phyloP scores from a whole-genome alignment of 2,329 filamentous ascomycete genomes.

The Sclerotinia borealis region DNA sequence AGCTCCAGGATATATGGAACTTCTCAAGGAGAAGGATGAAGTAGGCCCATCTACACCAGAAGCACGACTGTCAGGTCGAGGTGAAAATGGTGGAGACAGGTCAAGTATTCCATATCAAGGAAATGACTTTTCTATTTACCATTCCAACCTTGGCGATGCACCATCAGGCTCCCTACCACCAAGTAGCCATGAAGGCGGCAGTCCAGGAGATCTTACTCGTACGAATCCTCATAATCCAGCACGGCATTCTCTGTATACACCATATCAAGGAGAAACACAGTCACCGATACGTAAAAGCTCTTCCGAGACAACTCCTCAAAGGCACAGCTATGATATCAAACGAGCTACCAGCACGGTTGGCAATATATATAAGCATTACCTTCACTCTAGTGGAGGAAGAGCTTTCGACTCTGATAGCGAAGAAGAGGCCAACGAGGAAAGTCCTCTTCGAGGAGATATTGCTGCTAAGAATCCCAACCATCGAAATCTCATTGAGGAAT shows the following conservation, averaged over 20 bases:
- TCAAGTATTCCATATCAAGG: background rate
- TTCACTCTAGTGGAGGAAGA: conserved; percentile 10
- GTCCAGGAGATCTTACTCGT: conserved; percentile 1
- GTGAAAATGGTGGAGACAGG: background rate
- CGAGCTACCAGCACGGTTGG: conserved; percentile 27
- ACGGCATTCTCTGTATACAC: conserved; percentile 8
- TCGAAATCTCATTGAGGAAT: background rate
- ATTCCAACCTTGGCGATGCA: conserved; percentile 8
- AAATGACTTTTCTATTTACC: conserved; percentile 10
- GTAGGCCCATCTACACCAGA: background rate
- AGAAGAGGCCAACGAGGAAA: conserved; percentile 8
- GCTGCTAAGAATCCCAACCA: background rate
- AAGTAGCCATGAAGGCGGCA: conserved; percentile 6
- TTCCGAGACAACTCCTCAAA: conserved; percentile 11
- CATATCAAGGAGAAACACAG: background rate
- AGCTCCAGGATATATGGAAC: background rate
- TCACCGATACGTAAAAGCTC: conserved; percentile 11
- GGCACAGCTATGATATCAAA: conserved; percentile 10
- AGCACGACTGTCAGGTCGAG: background rate
- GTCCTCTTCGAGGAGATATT: background rate
- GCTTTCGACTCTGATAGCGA: conserved; percentile 7
- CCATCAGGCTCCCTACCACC: conserved; percentile 8
- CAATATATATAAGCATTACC: conserved; percentile 27
- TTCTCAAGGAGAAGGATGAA: background rate
- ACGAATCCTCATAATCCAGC: background rate